Evolutionary conservation across 495 filamentous ascomycete species (phyloP).

Genomic region (Oleoguttula mirabilis): DNA sequence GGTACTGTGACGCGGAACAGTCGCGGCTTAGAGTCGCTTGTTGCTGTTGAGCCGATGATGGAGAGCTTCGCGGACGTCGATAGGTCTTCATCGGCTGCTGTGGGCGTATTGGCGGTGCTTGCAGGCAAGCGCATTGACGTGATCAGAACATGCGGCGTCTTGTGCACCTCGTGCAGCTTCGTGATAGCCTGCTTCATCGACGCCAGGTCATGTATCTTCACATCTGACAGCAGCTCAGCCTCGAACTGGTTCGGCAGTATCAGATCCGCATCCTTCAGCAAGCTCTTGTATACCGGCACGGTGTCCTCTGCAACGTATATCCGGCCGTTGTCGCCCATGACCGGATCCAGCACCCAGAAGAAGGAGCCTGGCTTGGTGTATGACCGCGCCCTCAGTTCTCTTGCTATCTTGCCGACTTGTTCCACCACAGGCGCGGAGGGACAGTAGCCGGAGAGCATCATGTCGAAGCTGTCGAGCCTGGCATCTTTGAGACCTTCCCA

Average conservation of each 20-base stretch:
- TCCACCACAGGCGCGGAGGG: constrained; percentile 73
- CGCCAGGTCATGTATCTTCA: constrained; percentile 63
- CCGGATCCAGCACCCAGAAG: constrained; percentile 96
- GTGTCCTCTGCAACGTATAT: constrained; percentile 85
- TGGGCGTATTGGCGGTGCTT: constrained; percentile 9
- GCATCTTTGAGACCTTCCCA: constrained; percentile 75
- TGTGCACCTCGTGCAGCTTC: constrained; percentile 61
- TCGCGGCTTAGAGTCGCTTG: constrained; percentile 39
- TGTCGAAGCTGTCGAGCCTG: constrained; percentile 65
- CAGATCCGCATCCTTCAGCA: constrained; percentile 71
- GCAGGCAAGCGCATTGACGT: constrained; percentile 57
- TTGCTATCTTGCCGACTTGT: constrained; percentile 69
- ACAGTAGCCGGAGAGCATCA: constrained; percentile 87
- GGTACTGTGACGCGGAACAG: constrained; percentile 77
- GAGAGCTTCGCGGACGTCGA: constrained; percentile 36
- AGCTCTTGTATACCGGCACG: constrained; percentile 74
- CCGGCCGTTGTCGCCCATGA: constrained; percentile 91
- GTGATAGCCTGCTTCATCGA: constrained; percentile 62
- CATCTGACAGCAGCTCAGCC: constrained; percentile 53
- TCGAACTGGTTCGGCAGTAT: constrained; percentile 97
- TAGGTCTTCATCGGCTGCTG: constrained; percentile 2
- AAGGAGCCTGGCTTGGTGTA: constrained; percentile 58
- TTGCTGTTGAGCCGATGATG: constrained; percentile 64
- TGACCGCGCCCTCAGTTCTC: constrained; percentile 60
- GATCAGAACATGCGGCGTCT: constrained; percentile 80